Evolutionary conservation across 805 yeast genomes (phyloP), one percentile per base, ranked within the genome.

Genomic region (Henningerozyma blattae): DNA sequence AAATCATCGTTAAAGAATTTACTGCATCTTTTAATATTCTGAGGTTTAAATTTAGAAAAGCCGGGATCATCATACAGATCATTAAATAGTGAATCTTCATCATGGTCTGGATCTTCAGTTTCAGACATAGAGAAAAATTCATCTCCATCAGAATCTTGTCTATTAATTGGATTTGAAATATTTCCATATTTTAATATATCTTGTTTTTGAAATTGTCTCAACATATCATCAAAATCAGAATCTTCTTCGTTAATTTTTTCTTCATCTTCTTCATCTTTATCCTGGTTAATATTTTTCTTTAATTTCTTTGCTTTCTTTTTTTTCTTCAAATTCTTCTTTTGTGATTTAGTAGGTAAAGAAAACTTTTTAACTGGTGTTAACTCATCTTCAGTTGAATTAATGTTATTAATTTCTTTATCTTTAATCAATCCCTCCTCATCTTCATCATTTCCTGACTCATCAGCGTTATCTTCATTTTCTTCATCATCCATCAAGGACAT

Each of bases 211-310:
- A 59, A 57, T 33, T 74, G 70, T 15, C 59, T 66, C 4, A 79
- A 50, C 4, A 76, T 58, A 38, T 58, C 58, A 50, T 77, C 83
- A 18, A 79, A 55, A 22, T 75, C 83, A 6, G 70, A 77, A 42
- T 74, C 79, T 37, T 66, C 64, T n/a, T 59, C 56, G n/a, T n/a
- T n/a, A n/a, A n/a, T n/a, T n/a, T n/a, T n/a, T 2, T 33, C 39
- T 6, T 45, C 43, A 3, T 39, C 46, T 2, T 41, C 42, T 5
- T 40, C 50, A 9, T 34, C 38, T 5, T 33, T 36, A 15, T 34
- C 37, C 2, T n/a, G 10, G 7, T 24, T 25, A 20, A 6, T n/a
- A 27, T 44, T 44, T 34, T 43, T 43, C 22, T 42, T 18, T 22
- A 36, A 29, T 14, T 27, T 15, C 30, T 37, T 32, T 26, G 30